Conservation (phyloP, 352 stramenopile genomes). For the Phytophthora chlamydospora region DNA sequence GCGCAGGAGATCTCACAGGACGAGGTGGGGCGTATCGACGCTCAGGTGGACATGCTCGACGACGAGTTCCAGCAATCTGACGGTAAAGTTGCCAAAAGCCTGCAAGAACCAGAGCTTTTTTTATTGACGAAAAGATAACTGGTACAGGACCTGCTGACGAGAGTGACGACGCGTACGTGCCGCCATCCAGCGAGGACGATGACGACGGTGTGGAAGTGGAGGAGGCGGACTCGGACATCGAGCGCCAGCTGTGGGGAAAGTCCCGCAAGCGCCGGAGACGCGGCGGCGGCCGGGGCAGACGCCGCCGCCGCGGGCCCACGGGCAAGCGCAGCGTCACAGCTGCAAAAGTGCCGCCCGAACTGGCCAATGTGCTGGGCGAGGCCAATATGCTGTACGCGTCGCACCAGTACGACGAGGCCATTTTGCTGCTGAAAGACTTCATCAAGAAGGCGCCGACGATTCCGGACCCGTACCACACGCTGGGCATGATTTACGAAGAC, state of each 20-base stretch:
- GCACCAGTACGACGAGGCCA: constrained; percentile 85
- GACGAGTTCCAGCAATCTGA: constrained; percentile 29
- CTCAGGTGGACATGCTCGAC: constrained; percentile 32
- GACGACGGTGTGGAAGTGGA: constrained; percentile 54
- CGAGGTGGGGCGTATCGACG: constrained; percentile 29
- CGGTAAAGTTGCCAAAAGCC: neutral
- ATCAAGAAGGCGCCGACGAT: constrained; percentile 91
- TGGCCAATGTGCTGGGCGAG: constrained; percentile 80
- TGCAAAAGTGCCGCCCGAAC: constrained; percentile 80
- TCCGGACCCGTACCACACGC: constrained; percentile 85
- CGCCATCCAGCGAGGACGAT: constrained; percentile 69
- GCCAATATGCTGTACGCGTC: constrained; percentile 90
- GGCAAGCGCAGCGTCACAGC: constrained; percentile 68
- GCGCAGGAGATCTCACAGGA: constrained; percentile 56
- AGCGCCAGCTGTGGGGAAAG: constrained; percentile 83
- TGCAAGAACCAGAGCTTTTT: too few species aligned
- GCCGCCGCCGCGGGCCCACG: constrained; percentile 36
- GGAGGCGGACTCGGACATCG: constrained; percentile 87
- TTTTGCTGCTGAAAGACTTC: constrained; percentile 85
- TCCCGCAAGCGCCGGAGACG: constrained; percentile 60
- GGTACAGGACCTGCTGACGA: constrained; percentile 24
- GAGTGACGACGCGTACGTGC: constrained; percentile 65
- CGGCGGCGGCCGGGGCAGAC: constrained; percentile 29
- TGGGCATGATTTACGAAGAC: constrained; percentile 90
- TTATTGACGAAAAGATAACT: neutral